Evolutionary conservation across 2,329 filamentous ascomycete genomes (phyloP), one percentile per base, ranked within the genome.

Genomic region (Exophiala oligosperma): DNA sequence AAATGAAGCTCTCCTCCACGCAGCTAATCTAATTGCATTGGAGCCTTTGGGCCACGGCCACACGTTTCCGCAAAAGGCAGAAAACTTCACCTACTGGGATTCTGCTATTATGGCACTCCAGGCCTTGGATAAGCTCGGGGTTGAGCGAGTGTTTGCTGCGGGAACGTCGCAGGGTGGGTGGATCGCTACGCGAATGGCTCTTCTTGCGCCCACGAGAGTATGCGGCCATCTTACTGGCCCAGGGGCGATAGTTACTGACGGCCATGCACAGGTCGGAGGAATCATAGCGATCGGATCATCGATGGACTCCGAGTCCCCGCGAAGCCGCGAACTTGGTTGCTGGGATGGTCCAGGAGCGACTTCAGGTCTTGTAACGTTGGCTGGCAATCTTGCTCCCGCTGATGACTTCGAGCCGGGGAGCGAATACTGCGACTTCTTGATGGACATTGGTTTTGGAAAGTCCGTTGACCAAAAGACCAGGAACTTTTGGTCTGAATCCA

Each of bases 71-170:
- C 32, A 35, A 11, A 68, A 70, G 17, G 62, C 66, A 5, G 74
- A 79, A 57, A 72, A 80, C 44, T 83, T 74, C 64, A 83, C 80
- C 6, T 83, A 83, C 65, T 83, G 80, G 81, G 80, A 82, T 62
- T 76, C 78, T 1, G 79, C 79, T 1, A 72, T 75, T 54, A 81
- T 85, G 78, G 68, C 59, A 26, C 51, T 69, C 17, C 65, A 69
- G 41, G 59, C 66, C 24, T 55, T 69, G 58, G 66, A 68, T n/a
- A 57, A 60, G 11, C 46, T 69, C 37, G 59, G 60, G 9, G 57
- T 69, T 47, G 54, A 60, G 28, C 68, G 68, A 54, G 63, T 61
- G 9, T 69, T 69, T 41, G 67, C 63, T 2, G 70, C 84, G 7
- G 80, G 81, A 0, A 82, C 79, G 1, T 80, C 77, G 57, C 81